Conservation (phyloP, 345 rosid genomes). For the Hibiscus tridactylites region DNA sequence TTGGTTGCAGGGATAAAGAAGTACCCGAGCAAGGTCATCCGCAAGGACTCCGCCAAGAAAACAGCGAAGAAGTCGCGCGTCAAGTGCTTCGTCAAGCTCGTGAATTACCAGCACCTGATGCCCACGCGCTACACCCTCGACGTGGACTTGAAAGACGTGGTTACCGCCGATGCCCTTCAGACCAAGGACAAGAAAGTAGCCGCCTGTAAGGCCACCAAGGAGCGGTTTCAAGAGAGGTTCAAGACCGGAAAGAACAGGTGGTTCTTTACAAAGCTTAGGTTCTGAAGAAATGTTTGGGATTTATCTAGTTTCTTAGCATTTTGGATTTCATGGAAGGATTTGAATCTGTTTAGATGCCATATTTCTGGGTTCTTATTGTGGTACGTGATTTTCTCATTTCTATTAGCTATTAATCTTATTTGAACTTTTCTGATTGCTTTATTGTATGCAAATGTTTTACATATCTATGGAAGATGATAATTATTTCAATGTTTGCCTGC, state of each 20-base stretch:
- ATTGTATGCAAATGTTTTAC: too few relatives aligned
- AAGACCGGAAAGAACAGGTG: slow-evolving; percentile 15
- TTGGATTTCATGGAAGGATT: background rate
- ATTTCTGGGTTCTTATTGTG: background rate
- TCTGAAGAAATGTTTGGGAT: background rate
- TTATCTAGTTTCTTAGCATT: background rate
- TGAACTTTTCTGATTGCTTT: too few relatives aligned
- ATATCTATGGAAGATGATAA: too few relatives aligned
- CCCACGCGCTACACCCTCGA: slow-evolving; percentile 56
- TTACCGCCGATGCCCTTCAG: background rate
- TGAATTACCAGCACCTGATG: slow-evolving; percentile 51
- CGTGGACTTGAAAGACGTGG: slow-evolving; percentile 49
- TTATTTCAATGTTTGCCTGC: too few relatives aligned
- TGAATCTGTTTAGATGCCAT: background rate
- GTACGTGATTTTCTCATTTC: background rate
- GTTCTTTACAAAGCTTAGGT: background rate
- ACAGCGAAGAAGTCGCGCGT: slow-evolving; percentile 50
- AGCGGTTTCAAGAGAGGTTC: slow-evolving; percentile 46
- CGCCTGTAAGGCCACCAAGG: slow-evolving; percentile 24
- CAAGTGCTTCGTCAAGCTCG: slow-evolving; percentile 43
- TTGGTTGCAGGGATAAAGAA: slow-evolving; percentile 47
- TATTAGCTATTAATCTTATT: background rate
- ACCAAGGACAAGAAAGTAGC: background rate
- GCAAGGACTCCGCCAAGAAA: slow-evolving; percentile 46
- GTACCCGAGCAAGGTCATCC: slow-evolving; percentile 45